phyloP scores from a whole-genome alignment of 106 monocot genomes.

The Dendrobium huoshanense region DNA sequence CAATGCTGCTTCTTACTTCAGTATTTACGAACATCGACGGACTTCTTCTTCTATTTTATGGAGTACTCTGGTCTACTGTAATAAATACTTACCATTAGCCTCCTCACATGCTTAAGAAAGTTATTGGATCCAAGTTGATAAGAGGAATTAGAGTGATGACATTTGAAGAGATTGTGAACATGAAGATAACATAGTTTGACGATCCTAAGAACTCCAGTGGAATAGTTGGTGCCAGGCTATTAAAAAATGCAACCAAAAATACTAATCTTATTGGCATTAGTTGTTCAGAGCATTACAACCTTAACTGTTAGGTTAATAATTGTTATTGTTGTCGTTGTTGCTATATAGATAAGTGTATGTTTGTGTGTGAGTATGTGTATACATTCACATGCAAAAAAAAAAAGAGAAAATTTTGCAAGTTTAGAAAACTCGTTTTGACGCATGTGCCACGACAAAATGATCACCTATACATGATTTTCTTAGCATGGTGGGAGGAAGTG shows the following conservation, averaged over 20 bases:
- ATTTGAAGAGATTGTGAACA: conserved; percentile 28
- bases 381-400: too few relatives aligned
- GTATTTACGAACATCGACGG: conserved; percentile 17
- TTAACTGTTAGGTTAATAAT: conserved; percentile 22
- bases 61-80: conserved; percentile 12
- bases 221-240: conserved; percentile 30
- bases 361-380: too few relatives aligned
- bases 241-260: conserved; percentile 26
- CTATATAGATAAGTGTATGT: too few relatives aligned
- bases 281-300: conserved; percentile 25
- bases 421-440: too few relatives aligned
- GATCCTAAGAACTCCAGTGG: conserved; percentile 29
- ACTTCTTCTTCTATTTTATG: conserved; percentile 15
- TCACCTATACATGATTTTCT: too few relatives aligned
- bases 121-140: conserved; percentile 28
- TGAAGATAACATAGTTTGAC: conserved; percentile 8
- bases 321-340: conserved; percentile 14
- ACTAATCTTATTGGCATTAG: conserved; percentile 20
- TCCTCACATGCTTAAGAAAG: conserved; percentile 16
- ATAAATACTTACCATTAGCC: conserved; percentile 22
- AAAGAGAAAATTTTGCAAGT: too few relatives aligned
- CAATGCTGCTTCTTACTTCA: conserved; percentile 11
- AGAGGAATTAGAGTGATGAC: conserved; percentile 28
- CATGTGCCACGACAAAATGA: too few relatives aligned
- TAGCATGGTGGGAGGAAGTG: too few relatives aligned